Percentiles rank a stretch among this genome's conserved stretches.
Evolutionary conservation across 768 basidiomycete genomes (phyloP).

Genomic region (Auriscalpium orientale): DNA sequence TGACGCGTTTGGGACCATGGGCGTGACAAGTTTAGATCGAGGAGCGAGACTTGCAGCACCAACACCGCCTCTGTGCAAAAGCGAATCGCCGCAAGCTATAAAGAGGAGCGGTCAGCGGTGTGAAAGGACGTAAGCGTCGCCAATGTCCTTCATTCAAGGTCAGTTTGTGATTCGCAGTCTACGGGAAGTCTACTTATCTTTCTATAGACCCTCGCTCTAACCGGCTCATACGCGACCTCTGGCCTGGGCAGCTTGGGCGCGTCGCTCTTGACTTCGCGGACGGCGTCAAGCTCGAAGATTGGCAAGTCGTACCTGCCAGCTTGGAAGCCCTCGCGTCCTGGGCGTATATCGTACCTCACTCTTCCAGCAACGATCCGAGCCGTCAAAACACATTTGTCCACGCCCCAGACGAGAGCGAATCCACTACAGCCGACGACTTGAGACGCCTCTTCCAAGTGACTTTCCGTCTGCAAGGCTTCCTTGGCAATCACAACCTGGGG

Average conservation of each 20-base stretch:
- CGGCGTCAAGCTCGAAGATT: background rate
- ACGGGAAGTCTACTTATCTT: no score
- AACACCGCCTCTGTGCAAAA: no score
- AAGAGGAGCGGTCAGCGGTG: no score
- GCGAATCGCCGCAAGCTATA: no score
- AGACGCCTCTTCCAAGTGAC: background rate
- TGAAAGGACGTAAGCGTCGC: no score
- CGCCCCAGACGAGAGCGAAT: background rate
- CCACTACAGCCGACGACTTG: background rate
- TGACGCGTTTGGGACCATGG: no score
- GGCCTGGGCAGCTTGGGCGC: no score
- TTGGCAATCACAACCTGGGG: background rate
- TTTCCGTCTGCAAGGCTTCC: background rate
- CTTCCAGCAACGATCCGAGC: background rate
- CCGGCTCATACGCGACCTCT: background rate
- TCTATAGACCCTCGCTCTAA: no score
- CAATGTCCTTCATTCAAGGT: no score
- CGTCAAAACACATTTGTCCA: background rate
- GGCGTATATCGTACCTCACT: background rate
- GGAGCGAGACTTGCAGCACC: no score
- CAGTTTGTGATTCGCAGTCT: no score
- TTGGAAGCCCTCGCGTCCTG: background rate
- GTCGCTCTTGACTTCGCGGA: background rate
- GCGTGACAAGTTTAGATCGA: no score
- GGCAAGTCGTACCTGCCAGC: background rate